These are phyloP conservation scores for Petunia axillaris DNA, from an alignment of 257 asterid species.

Conservation along the genomic window DNA sequence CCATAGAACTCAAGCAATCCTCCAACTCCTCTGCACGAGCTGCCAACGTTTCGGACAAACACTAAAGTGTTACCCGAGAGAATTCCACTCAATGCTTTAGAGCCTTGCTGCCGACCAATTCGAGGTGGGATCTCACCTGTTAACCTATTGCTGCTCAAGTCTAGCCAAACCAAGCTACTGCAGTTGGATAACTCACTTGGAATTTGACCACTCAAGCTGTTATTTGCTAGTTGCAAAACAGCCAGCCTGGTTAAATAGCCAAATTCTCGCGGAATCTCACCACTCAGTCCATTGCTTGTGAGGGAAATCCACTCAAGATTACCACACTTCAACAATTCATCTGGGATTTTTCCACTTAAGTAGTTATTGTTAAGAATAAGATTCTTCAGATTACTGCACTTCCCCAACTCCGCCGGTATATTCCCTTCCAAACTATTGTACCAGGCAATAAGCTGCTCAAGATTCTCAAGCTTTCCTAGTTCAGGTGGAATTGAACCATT, in stretches of 20 bases:
- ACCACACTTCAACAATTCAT: constrained; percentile 59
- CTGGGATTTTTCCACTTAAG: constrained; percentile 70
- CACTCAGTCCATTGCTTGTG: constrained; percentile 74
- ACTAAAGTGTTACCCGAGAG: constrained; percentile 85
- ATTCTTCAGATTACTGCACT: constrained; percentile 81
- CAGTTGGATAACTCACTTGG: constrained; percentile 73
- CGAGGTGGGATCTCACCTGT: constrained; percentile 84
- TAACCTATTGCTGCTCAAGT: constrained; percentile 68
- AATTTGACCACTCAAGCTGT: constrained; percentile 75
- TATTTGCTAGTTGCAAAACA: constrained; percentile 82
- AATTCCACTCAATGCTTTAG: constrained; percentile 79
- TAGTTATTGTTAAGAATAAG: constrained; percentile 83
- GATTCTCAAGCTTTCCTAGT: constrained; percentile 68
- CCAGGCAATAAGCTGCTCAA: constrained; percentile 94
- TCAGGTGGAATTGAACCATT: constrained; percentile 84
- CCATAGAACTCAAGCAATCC: constrained; percentile 89
- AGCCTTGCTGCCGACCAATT: constrained; percentile 82
- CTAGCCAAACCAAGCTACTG: constrained; percentile 87
- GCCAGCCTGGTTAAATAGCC: constrained; percentile 70
- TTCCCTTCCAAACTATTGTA: constrained; percentile 79
- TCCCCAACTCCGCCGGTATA: constrained; percentile 78
- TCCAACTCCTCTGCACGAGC: constrained; percentile 92
- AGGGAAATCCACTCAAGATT: constrained; percentile 86
- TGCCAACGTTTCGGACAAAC: constrained; percentile 84
- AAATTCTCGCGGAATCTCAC: constrained; percentile 72